These are phyloP conservation scores for Geranium incanum DNA, from an alignment of 441 rosid species.

Conservation along the genomic window DNA sequence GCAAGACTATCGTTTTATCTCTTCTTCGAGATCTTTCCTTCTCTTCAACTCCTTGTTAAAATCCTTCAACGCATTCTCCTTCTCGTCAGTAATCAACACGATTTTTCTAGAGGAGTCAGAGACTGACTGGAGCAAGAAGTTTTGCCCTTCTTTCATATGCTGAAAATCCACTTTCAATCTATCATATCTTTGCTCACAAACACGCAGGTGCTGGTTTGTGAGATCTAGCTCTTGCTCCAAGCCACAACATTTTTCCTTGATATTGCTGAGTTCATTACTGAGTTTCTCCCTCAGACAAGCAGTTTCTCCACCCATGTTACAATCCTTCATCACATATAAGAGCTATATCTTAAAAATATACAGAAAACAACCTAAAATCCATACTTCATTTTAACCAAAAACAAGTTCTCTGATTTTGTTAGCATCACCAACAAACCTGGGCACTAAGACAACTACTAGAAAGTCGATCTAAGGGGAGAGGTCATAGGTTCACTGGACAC, in stretches of 20 bases:
- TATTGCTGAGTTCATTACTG: constrained; percentile 36
- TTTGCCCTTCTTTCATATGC: constrained; percentile 50
- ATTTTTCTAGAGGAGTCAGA: constrained; percentile 42
- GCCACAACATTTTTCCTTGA: constrained; percentile 43
- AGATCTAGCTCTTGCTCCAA: constrained; percentile 40
- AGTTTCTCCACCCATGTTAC: constrained; percentile 34
- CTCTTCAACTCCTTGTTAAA: constrained; percentile 45
- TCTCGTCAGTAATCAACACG: constrained; percentile 32
- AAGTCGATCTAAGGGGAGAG: too few relatives aligned
- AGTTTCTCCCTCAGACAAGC: constrained; percentile 34
- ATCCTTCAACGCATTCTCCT: constrained; percentile 53
- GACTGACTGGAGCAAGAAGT: constrained; percentile 32
- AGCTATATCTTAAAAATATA: constrained; percentile 32
- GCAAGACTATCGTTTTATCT: constrained; percentile 57
- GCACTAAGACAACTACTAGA: too few relatives aligned
- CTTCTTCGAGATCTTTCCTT: constrained; percentile 57
- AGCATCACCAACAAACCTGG: too few relatives aligned
- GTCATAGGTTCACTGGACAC: too few relatives aligned
- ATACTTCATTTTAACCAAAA: too few relatives aligned
- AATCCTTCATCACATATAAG: constrained; percentile 48
- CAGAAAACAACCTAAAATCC: background rate
- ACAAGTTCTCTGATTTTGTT: too few relatives aligned
- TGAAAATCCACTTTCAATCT: constrained; percentile 51
- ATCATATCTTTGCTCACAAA: constrained; percentile 40
- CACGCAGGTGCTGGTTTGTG: constrained; percentile 39